Evolutionary conservation across 139 green algal genomes (phyloP), one percentile per base, ranked within the genome.

Genomic region (Gonium pectorale): DNA sequence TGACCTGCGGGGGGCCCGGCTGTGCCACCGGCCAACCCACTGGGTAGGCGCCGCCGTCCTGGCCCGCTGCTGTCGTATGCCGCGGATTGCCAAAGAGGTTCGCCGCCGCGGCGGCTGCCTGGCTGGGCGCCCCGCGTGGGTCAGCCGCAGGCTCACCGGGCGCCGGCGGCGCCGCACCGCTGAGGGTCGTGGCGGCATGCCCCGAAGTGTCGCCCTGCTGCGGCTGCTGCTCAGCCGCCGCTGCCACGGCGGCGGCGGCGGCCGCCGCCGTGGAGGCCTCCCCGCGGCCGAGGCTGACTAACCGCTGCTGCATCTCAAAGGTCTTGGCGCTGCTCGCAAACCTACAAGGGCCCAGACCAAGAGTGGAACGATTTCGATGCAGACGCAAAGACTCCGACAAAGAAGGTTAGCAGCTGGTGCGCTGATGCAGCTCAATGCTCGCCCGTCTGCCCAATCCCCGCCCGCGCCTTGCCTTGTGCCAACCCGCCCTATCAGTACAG

Each of bases 251-350:
- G 40, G 59, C 59, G 38, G 75, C 75, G 13, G 59, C 75, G 3
- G 75, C 68, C 3, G 43, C 68, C 24, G 67, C 73, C 2, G 54
- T 56, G 24, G 56, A 38, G 15, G 54, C 37, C 26, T 69, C 22
- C n/a, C 75, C 59, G 40, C 60, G 59, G 6, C 75, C 75, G 59
- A 82, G 71, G 33, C 27, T 71, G 52, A 71, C 38, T 17, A 82
- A 17, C 3, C 41, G 75, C 59, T 71, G 75, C 75, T 82, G 75
- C 40, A 82, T 60, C 41, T 71, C 59, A 29, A 52, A 68, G 21
- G 40, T 60, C 3, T 59, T 40, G 3, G 64, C 38, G 31, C 75
- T 60, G 60, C 75, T 82, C 7, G 75, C 40, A 26, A 82, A 82
- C 59, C 75, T 81, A 29, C 31, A 69, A 40, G 24, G 26, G 21